Base-by-base conservation (phyloP, 164 flowering plant genomes). In the Platanus orientalis region DNA sequence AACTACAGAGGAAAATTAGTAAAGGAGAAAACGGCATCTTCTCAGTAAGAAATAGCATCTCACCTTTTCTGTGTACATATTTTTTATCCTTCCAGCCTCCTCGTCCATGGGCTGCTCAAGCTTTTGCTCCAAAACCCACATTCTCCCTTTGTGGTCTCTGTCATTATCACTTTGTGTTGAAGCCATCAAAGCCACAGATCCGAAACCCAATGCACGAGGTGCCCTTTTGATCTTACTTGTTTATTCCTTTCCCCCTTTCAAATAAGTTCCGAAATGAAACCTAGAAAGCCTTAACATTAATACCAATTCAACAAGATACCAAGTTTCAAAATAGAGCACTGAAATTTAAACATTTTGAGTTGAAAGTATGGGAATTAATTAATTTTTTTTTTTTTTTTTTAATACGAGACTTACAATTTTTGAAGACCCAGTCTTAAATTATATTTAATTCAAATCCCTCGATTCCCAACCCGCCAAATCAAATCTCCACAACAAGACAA, bases 21-120 rank as follows among this genome's bases (percentile, higher is more conserved):
- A 45, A 45, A 45, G 19, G 6, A 34, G 10, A 45, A 14, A 45
- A 45, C 2, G n/a, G 19, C 16, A 5, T 19, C 20, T 16, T 17
- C n/a, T 6, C 49, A 13, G 6, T 14, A 13, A 19, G 19, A 34
- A 34, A 34, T 5, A 5, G 5, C 5, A 25, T 44, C 56, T 40
- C 48, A 88, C 97, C 88, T 88, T 88, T 76, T 88, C 95, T 73
- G 81, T 81, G 72, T 83, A 83, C 84, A 82, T 84, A 63, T 76
- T 81, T 71, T 63, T 78, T 21, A 94, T 87, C 76, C 79, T 85
- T 19, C 90, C 93, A 75, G 99, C 99, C 69, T 94, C 99, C 55
- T 91, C 97, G 59, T 94, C 99, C 99, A 91, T 94, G 64, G 97
- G 90, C 76, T 88, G 99, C 78, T 94, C 99, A 80, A 94, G 84